Percentiles rank a stretch among this genome's conserved stretches.
phyloP scores from a whole-genome alignment of 1,284 basidiomycete species.

The Ganoderma leucocontextum region DNA sequence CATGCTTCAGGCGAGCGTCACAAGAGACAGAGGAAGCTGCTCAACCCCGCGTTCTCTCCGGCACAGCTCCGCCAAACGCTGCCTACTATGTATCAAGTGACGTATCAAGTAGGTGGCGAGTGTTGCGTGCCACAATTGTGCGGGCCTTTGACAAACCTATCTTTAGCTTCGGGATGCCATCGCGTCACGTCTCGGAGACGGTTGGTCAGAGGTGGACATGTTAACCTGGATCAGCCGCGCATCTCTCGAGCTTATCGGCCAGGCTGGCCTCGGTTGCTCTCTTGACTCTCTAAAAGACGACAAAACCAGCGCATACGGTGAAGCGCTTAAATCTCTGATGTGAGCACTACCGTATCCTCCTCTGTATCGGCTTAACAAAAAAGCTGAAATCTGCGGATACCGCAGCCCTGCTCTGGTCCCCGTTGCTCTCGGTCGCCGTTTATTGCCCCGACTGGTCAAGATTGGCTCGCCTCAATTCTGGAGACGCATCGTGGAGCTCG shows the following conservation, averaged over 20 bases:
- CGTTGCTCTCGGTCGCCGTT: neutral
- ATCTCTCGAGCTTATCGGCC: slow-evolving; percentile 25
- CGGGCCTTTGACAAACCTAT: neutral
- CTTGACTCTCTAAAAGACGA: slow-evolving; percentile 19
- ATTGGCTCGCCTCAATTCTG: slow-evolving; percentile 11
- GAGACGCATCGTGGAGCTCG: slow-evolving; percentile 8
- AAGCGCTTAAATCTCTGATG: slow-evolving; percentile 35
- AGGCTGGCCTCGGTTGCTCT: slow-evolving; percentile 22
- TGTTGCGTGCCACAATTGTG: no score
- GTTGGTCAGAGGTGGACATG: slow-evolving; percentile 19
- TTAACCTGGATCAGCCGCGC: slow-evolving; percentile 23
- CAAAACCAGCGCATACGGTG: slow-evolving; percentile 28
- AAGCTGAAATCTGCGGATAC: neutral
- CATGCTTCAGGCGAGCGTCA: slow-evolving; percentile 30
- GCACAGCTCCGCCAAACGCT: slow-evolving; percentile 36
- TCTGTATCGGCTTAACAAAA: neutral
- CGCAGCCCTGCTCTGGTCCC: slow-evolving; percentile 2
- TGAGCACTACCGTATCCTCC: slow-evolving; percentile 15
- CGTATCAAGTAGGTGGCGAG: neutral
- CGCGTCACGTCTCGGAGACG: neutral
- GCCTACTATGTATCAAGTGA: slow-evolving; percentile 36
- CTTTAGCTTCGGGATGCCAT: slow-evolving; percentile 18
- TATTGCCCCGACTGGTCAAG: slow-evolving; percentile 10
- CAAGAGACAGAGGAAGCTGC: slow-evolving; percentile 35
- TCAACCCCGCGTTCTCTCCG: slow-evolving; percentile 38